Evolutionary conservation across 2,329 filamentous ascomycete genomes (phyloP).

Genomic region (Colletotrichum abscissum): DNA sequence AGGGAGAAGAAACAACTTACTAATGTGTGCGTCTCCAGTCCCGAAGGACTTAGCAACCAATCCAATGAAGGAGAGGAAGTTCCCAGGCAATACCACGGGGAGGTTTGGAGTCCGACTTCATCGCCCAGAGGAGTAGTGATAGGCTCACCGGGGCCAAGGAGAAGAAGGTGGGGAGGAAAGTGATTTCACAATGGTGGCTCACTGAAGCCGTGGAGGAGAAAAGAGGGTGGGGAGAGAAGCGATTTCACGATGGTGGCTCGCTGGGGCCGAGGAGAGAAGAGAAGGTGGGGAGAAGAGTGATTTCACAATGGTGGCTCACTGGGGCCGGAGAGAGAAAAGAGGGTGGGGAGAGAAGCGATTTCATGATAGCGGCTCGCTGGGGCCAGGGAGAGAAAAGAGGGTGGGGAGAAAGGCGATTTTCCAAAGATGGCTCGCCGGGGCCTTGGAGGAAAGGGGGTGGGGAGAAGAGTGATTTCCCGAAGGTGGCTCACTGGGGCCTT

Average conservation of each 20-base stretch:
- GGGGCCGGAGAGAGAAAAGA: background rate
- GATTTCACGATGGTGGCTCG: background rate
- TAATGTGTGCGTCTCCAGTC: conserved; percentile 10
- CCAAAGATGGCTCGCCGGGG: background rate
- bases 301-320: background rate
- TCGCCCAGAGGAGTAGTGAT: conserved; percentile 21
- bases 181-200: background rate
- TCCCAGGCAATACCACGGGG: conserved; percentile 32
- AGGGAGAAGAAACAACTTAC: background rate
- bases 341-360: background rate
- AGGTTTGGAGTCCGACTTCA: conserved; percentile 30
- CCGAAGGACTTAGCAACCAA: conserved; percentile 12
- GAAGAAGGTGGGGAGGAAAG: background rate
- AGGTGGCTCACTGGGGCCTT: background rate
- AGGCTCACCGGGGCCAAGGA: conserved; percentile 19
- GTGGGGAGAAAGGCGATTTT: background rate
- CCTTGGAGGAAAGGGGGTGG: background rate
- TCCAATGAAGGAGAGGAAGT: conserved; percentile 13
- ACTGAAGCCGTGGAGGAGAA: background rate
- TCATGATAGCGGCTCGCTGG: background rate
- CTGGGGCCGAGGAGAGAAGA: background rate
- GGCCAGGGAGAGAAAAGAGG: background rate
- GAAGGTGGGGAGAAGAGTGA: background rate
- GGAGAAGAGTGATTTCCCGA: background rate
- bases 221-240: background rate